A percentile compares a stretch with the other conserved stretches of the same genome.
phyloP scores from a whole-genome alignment of 148 eudicot genomes.

The Mesembryanthemum crystallinum region DNA sequence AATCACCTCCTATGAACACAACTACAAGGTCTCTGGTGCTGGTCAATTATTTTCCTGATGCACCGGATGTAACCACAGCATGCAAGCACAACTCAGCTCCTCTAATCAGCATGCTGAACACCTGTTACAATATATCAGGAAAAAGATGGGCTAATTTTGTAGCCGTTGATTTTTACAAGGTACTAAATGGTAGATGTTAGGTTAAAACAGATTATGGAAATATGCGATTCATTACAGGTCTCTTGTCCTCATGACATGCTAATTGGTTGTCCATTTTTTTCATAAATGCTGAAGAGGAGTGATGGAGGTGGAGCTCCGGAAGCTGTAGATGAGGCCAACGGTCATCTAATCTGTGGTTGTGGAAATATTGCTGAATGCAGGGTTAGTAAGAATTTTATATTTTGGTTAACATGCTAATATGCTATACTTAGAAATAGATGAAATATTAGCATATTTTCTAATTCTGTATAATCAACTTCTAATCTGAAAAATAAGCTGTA shows the following conservation, averaged over 20 bases:
- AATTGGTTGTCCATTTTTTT: background rate
- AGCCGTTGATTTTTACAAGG: slow-evolving; percentile 93
- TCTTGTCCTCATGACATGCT: background rate
- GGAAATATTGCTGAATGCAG: slow-evolving; percentile 56
- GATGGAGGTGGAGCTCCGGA: slow-evolving; percentile 94
- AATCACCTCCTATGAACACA: slow-evolving; percentile 66
- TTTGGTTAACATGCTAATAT: background rate
- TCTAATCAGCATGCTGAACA: slow-evolving; percentile 49
- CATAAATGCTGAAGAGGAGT: slow-evolving; percentile 59
- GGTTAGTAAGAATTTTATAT: slow-evolving; percentile 39
- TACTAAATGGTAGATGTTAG: slow-evolving; percentile 13
- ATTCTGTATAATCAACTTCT: background rate
- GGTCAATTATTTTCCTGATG: slow-evolving; percentile 66
- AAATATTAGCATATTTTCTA: background rate
- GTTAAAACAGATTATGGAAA: background rate
- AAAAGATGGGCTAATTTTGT: slow-evolving; percentile 90
- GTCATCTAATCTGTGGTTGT: slow-evolving; percentile 78
- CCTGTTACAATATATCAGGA: slow-evolving; percentile 65
- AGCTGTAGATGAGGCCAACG: slow-evolving; percentile 82
- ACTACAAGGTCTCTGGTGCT: slow-evolving; percentile 58
- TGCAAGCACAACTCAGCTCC: slow-evolving; percentile 84
- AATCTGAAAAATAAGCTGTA: background rate
- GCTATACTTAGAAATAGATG: background rate
- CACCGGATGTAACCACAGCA: slow-evolving; percentile 48
- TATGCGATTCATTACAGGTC: background rate